These are phyloP conservation scores for Flaveria sonorensis DNA, from an alignment of 129 eudicot species.

Conservation along the genomic window DNA sequence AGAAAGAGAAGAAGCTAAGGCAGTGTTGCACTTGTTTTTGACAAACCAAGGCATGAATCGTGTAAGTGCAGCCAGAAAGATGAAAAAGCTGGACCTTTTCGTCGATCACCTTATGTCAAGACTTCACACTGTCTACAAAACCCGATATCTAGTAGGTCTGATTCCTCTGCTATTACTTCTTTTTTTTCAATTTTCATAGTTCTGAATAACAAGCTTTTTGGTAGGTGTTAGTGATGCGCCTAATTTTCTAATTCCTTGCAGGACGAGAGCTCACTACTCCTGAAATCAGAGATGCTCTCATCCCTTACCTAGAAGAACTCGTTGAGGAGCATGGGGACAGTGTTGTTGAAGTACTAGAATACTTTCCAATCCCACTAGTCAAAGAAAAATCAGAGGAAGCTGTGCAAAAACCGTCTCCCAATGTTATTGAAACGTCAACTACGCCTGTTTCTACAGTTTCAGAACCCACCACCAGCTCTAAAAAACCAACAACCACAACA, in stretches of 20 bases:
- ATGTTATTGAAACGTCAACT: conserved; percentile 30
- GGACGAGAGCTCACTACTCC: conserved; percentile 93
- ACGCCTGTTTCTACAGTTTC: conserved; percentile 38
- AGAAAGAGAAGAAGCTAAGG: conserved; percentile 95
- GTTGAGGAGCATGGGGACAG: conserved; percentile 60
- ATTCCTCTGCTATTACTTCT: conserved; percentile 27
- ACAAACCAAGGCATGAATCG: conserved; percentile 80
- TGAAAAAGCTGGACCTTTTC: conserved; percentile 83
- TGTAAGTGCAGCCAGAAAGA: conserved; percentile 65
- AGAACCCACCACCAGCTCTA: conserved; percentile 35
- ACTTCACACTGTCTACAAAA: conserved; percentile 83
- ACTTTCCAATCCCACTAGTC: conserved; percentile 65
- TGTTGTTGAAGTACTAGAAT: conserved; percentile 64
- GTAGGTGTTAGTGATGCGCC: neutral
- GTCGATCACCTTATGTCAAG: conserved; percentile 78
- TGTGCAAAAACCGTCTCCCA: conserved; percentile 24
- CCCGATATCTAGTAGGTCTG: conserved; percentile 93
- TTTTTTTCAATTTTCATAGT: neutral
- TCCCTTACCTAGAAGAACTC: conserved; percentile 74
- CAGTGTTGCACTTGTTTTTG: conserved; percentile 79
- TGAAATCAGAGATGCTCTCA: conserved; percentile 84
- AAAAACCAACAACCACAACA: conserved; percentile 56
- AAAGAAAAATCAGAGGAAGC: conserved; percentile 51
- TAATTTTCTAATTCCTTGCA: conserved; percentile 31
- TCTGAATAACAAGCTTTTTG: neutral